Base-by-base conservation (phyloP, 768 basidiomycete genomes). In the Mycena sanguinolenta region DNA sequence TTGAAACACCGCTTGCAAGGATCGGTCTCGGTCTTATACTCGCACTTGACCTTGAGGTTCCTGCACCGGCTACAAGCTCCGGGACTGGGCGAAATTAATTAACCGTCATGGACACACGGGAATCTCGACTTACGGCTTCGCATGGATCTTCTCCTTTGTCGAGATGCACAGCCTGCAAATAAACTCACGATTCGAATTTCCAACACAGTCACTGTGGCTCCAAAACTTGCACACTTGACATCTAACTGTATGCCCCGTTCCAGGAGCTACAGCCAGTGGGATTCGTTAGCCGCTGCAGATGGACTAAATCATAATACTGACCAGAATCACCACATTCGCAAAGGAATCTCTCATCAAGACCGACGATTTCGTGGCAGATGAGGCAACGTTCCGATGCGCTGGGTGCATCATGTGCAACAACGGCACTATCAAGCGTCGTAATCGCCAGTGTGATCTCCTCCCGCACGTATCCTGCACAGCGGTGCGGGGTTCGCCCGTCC, bases 61-160 rank as follows among this genome's bases (percentile, higher is more conserved):
- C 93, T 94, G 82, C 93, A 94, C 5, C 92, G 87, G 67, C 84
- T 84, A 76, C 93, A 94, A 46, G 92, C 93, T 25, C 92, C 91
- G 52, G 79, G 73, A 28, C 84, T 88, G 73, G 52, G 63, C 52
- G 30, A 61, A 66, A 25, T 71, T 36, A n/a, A 46, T 46, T 46
- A 46, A 19, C 4, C 27, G 63, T 28, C 44, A 62, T 34, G 57
- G n/a, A n/a, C n/a, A 7, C 21, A 30, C 30, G 38, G 63, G n/a
- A 34, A 67, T 73, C n/a, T 71, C 61, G 54, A 72, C 64, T 50
- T 73, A 88, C 87, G 84, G 79, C 77, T 86, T 88, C 21, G 78
- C 73, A 67, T 73, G 80, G 77, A 80, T 82, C 74, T 80, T 84
- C 70, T 77, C 75, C 60, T 81, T 81, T 42, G 68, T 58, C 10